Evolutionary conservation across 352 stramenopile species (phyloP).

Genomic region (Phytophthora brassicae): DNA sequence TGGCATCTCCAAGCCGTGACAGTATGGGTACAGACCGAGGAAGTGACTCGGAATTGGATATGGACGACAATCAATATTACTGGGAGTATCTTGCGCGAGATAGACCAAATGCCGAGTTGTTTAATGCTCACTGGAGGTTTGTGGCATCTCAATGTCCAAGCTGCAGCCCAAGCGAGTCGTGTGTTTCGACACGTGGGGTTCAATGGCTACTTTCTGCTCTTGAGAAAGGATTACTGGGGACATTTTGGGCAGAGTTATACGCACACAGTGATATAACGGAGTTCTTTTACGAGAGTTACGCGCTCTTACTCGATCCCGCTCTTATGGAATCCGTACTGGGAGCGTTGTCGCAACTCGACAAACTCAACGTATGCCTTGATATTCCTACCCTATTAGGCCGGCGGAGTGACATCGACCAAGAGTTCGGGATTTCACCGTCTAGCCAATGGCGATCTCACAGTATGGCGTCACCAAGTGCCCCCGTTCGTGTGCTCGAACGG

Average conservation of each 20-base stretch:
- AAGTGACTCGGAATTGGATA: constrained; percentile 23
- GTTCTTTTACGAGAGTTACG: constrained; percentile 54
- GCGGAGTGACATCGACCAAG: constrained; percentile 47
- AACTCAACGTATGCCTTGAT: constrained; percentile 51
- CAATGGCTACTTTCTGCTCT: constrained; percentile 76
- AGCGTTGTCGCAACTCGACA: constrained; percentile 52
- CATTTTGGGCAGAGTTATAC: constrained; percentile 60
- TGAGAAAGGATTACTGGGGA: constrained; percentile 53
- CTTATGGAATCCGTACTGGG: constrained; percentile 54
- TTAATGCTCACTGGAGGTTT: constrained; percentile 71
- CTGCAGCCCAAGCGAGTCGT: constrained; percentile 56
- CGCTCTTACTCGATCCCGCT: constrained; percentile 45
- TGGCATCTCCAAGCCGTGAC: constrained; percentile 18
- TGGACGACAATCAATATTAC: constrained; percentile 51
- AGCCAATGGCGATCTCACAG: constrained; percentile 11
- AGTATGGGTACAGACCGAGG: constrained; percentile 22
- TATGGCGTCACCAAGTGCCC: constrained; percentile 13
- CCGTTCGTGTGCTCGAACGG: constrained; percentile 60
- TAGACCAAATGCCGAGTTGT: constrained; percentile 40
- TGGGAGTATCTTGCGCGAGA: constrained; percentile 72
- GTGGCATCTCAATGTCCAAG: constrained; percentile 50
- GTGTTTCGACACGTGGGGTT: constrained; percentile 68
- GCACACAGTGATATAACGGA: constrained; percentile 43
- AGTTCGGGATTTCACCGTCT: constrained; percentile 35
- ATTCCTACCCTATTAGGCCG: constrained; percentile 50